Evolutionary conservation across 148 eudicot genomes (phyloP).

Genomic region (Fagopyrum tataricum): DNA sequence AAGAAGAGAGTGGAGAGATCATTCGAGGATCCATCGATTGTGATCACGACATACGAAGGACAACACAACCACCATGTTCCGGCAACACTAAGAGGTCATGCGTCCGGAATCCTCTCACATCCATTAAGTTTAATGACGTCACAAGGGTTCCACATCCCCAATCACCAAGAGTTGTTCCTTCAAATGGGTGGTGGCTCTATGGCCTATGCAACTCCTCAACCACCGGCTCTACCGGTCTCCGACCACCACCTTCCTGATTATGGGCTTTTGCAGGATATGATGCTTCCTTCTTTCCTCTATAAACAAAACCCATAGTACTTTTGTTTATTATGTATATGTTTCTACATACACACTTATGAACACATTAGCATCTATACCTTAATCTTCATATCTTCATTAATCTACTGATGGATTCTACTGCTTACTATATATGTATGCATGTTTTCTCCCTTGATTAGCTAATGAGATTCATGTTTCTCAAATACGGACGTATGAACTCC

Average conservation of each 20-base stretch:
- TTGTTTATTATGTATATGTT: neutral
- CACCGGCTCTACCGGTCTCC: neutral
- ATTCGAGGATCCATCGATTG: constrained; percentile 42
- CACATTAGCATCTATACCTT: no score
- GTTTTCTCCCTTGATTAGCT: neutral
- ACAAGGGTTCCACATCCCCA: constrained; percentile 1
- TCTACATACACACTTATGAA: neutral
- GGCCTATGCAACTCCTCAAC: neutral
- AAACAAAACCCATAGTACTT: constrained; percentile 52
- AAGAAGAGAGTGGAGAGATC: constrained; percentile 60
- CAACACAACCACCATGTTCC: constrained; percentile 63
- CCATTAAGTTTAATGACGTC: neutral
- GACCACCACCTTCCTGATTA: constrained; percentile 31
- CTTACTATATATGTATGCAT: neutral
- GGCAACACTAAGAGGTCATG: constrained; percentile 64
- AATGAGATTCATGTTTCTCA: no score
- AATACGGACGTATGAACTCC: no score
- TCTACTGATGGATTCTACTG: no score
- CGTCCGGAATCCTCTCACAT: constrained; percentile 29
- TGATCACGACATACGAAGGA: constrained; percentile 53
- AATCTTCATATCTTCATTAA: no score
- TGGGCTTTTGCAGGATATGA: constrained; percentile 81
- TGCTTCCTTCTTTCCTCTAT: constrained; percentile 48
- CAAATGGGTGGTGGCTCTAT: no score
- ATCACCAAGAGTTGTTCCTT: neutral